Evolutionary conservation across 495 filamentous ascomycete species (phyloP).

Genomic region (Penicillium coprophilum): DNA sequence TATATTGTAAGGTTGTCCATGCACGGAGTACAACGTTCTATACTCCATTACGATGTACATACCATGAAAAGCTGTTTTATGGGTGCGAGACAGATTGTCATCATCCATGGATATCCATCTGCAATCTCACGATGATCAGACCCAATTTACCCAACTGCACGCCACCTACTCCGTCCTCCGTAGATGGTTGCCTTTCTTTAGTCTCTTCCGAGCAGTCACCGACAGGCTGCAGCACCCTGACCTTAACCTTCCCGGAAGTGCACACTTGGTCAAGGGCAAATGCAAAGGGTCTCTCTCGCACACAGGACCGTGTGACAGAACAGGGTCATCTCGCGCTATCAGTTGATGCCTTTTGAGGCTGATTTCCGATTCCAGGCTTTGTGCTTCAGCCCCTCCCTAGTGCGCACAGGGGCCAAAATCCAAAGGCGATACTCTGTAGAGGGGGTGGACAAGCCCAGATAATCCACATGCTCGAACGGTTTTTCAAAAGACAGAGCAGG

Average conservation of each 20-base stretch:
- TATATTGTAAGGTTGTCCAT: too few species aligned
- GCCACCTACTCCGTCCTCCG: background rate
- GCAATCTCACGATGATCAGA: background rate
- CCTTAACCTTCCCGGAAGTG: background rate
- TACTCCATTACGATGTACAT: background rate
- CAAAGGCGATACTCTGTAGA: background rate
- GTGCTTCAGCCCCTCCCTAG: slow-evolving; percentile 9
- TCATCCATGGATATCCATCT: slow-evolving; percentile 4
- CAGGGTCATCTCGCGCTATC: slow-evolving; percentile 8
- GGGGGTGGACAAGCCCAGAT: slow-evolving; percentile 3
- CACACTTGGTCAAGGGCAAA: background rate
- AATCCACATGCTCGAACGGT: background rate
- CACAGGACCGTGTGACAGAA: slow-evolving; percentile 10
- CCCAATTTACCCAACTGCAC: background rate
- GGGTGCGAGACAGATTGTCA: slow-evolving; percentile 3
- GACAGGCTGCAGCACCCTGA: background rate
- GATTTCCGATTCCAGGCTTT: slow-evolving; percentile 7
- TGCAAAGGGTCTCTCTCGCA: slow-evolving; percentile 2
- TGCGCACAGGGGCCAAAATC: slow-evolving; percentile 9
- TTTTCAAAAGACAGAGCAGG: background rate
- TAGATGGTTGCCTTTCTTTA: slow-evolving; percentile 5
- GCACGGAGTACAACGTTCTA: background rate
- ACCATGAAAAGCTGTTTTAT: background rate
- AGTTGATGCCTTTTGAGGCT: slow-evolving; percentile 15
- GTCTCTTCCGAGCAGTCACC: background rate